A percentile compares a stretch with the other conserved stretches of the same genome.
Conservation (phyloP, 2,329 filamentous ascomycete genomes). For the Trichoderma oligosporum region DNA sequence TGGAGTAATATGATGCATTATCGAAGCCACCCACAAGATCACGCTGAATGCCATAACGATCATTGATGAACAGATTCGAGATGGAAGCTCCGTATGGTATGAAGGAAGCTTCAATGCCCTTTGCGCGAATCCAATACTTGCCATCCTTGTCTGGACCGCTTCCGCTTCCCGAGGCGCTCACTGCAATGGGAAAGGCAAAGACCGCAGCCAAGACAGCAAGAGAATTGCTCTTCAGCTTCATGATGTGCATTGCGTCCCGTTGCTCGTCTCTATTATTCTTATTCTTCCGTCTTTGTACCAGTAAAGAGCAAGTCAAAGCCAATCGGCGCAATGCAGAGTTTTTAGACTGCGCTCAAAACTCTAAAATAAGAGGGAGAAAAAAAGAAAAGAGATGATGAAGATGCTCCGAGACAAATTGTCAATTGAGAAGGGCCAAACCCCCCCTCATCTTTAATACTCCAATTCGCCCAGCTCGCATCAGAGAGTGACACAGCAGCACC, state of each 20-base stretch:
- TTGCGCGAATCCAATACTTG: constrained; percentile 69
- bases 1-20: constrained; percentile 66
- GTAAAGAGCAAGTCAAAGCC: constrained; percentile 1
- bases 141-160: constrained; percentile 52
- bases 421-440: background rate
- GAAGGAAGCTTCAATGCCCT: constrained; percentile 64
- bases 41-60: constrained; percentile 63
- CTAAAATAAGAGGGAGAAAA: background rate
- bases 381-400: background rate
- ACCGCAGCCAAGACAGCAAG: constrained; percentile 22
- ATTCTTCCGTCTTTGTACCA: background rate
- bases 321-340: background rate
- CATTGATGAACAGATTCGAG: constrained; percentile 66
- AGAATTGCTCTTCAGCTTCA: constrained; percentile 24
- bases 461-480: background rate
- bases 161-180: constrained; percentile 16
- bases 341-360: background rate
- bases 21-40: constrained; percentile 73
- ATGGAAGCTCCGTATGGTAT: constrained; percentile 72
- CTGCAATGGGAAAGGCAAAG: constrained; percentile 20
- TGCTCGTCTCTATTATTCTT: background rate
- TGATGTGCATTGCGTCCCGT: constrained; percentile 14
- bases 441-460: constrained; percentile 3
- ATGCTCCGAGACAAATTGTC: constrained; percentile 4
- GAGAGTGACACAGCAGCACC: constrained; percentile 6